A percentile compares a stretch with the other conserved stretches of the same genome.
phyloP scores from a whole-genome alignment of 2,329 filamentous ascomycete species.

The Aschersonia sp. region DNA sequence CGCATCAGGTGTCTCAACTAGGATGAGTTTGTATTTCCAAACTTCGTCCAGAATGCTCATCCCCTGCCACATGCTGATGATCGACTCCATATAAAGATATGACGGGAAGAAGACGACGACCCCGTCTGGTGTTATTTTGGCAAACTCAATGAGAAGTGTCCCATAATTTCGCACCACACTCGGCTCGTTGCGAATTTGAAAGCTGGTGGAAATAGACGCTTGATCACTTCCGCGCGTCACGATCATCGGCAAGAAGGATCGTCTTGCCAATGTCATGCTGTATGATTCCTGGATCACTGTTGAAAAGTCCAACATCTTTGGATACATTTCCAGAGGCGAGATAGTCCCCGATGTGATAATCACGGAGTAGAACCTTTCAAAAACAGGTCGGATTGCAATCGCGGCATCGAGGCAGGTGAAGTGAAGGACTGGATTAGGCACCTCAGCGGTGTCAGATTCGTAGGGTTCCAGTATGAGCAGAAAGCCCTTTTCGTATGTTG shows the following conservation, averaged over 20 bases:
- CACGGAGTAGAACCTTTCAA: slow-evolving; percentile 93
- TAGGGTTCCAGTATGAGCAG: slow-evolving; percentile 93
- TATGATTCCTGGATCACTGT: slow-evolving; percentile 96
- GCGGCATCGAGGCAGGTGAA: slow-evolving; percentile 95
- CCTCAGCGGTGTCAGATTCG: slow-evolving; percentile 87
- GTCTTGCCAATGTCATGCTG: slow-evolving; percentile 83
- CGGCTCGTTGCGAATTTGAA: slow-evolving; percentile 89
- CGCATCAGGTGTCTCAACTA: slow-evolving; percentile 93
- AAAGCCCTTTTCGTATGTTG: slow-evolving; percentile 95
- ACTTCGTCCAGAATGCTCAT: slow-evolving; percentile 97
- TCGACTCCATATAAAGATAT: slow-evolving; percentile 98
- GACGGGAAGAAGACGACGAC: slow-evolving; percentile 99
- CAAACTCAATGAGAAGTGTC: slow-evolving; percentile 83
- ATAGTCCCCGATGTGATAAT: slow-evolving; percentile 98
- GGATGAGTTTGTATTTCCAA: slow-evolving; percentile 97
- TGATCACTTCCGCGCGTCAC: slow-evolving; percentile 93
- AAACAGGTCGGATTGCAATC: slow-evolving; percentile 95
- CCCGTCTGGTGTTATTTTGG: slow-evolving; percentile 88
- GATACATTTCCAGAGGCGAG: slow-evolving; percentile 96
- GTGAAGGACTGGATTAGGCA: slow-evolving; percentile 92
- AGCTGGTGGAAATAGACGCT: slow-evolving; percentile 80
- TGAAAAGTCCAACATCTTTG: slow-evolving; percentile 90
- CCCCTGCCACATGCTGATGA: slow-evolving; percentile 98
- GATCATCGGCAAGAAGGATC: slow-evolving; percentile 96
- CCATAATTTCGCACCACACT: slow-evolving; percentile 97